Evolutionary conservation across 345 rosid genomes (phyloP).

Genomic region (Bruguiera sexangula): DNA sequence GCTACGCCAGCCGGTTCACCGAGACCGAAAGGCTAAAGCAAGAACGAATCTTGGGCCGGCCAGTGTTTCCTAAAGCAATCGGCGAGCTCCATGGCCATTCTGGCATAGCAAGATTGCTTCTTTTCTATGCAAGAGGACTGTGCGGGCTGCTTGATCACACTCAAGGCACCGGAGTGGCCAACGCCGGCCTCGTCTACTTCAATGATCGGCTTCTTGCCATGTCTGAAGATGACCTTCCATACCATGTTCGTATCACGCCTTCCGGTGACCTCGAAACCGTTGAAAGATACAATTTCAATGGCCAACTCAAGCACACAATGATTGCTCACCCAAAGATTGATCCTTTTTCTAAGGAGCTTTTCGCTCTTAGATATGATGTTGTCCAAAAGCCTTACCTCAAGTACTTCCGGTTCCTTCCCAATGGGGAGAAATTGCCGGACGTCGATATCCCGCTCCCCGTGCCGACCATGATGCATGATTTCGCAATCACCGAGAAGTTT

Average conservation of each 20-base stretch:
- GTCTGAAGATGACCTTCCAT: constrained; percentile 92
- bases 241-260: constrained; percentile 60
- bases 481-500: constrained; percentile 77
- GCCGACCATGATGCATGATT: constrained; percentile 97
- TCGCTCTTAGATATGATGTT: constrained; percentile 81
- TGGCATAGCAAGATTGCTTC: constrained; percentile 66
- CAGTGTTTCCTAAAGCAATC: constrained; percentile 84
- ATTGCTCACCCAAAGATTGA: constrained; percentile 94
- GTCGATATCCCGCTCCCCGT: constrained; percentile 62
- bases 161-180: constrained; percentile 79
- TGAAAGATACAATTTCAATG: constrained; percentile 60
- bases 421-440: constrained; percentile 68
- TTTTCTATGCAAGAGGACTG: constrained; percentile 68
- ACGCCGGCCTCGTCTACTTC: constrained; percentile 85
- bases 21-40: constrained; percentile 35
- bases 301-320: constrained; percentile 66
- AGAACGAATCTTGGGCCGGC: constrained; percentile 19
- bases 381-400: constrained; percentile 74
- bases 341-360: constrained; percentile 62
- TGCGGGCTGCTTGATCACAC: constrained; percentile 60
- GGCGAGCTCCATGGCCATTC: constrained; percentile 88
- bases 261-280: constrained; percentile 74
- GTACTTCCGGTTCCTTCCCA: constrained; percentile 62
- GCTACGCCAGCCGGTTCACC: constrained; percentile 89
- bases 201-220: constrained; percentile 70